Evolutionary conservation across 768 basidiomycete genomes (phyloP), one percentile per base, ranked within the genome.

Genomic region (Aureoboletus auriporus): DNA sequence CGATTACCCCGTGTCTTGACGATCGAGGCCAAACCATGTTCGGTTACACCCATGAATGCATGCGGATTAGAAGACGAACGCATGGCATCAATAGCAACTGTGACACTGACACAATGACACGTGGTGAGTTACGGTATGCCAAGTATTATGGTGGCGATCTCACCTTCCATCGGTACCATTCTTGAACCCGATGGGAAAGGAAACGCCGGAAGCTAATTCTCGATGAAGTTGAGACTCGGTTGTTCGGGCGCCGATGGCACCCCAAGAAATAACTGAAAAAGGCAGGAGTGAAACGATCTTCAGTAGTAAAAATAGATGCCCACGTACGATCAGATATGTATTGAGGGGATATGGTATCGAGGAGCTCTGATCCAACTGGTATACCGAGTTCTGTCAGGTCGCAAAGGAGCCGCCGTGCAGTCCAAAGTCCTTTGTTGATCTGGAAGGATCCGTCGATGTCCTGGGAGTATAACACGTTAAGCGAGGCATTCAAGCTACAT

Each of bases 141-240:
- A 8, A 23, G 44, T 11, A 23, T 27, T 23, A 49, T 46, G 6
- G 6, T 9, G 8, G 13, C n/a, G 30, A 39, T 46, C 68, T 46
- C 55, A 80, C 81, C 83, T 84, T 46, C 96, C 96, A 67, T 98
- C 95, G 4, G 96, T 99, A 46, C 96, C 95, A 66, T 99, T 99
- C 71, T 99, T 99, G 84, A 99, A 99, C 8, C 93, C 91, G 55
- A 97, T 92, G 17, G 96, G 94, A 84, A 96, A 98, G 44, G 94
- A 96, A 23, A 90, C 86, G 62, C 94, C 95, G 4, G 89, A 93
- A 5, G 93, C 93, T 39, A 97, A 85, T 69, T 97, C 96, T 50
- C 96, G 85, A 63, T 98, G 96, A 8, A 99, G 82, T 69, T 98
- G 95, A 4, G 89, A 91, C 69, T 99, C 96, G 33, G 96, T 99